Evolutionary conservation across 306 rosid genomes (phyloP).

Genomic region (Medicago lupulina): DNA sequence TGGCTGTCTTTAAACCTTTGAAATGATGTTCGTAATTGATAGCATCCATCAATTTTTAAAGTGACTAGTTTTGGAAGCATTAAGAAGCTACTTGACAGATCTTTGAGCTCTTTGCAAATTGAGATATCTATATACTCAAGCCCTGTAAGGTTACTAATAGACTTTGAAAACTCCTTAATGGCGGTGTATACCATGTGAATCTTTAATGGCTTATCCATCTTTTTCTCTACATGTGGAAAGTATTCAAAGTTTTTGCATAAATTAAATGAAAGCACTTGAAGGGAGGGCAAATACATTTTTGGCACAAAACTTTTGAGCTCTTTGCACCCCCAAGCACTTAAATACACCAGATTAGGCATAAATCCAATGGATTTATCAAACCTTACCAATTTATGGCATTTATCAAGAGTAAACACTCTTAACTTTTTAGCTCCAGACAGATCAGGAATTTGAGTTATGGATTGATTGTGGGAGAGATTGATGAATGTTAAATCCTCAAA

Average conservation of each 20-base stretch:
- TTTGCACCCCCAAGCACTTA: constrained; percentile 8
- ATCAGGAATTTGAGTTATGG: neutral
- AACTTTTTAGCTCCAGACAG: constrained; percentile 4
- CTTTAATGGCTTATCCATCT: neutral
- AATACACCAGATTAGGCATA: constrained; percentile 1
- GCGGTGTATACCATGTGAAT: neutral
- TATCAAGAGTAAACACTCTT: neutral
- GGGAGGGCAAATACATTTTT: constrained; percentile 21
- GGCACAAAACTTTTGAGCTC: constrained; percentile 23
- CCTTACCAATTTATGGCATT: neutral
- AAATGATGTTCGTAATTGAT: neutral
- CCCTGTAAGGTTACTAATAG: neutral
- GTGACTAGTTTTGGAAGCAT: neutral
- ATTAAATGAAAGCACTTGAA: constrained; percentile 13
- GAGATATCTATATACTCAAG: neutral
- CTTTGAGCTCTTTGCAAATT: neutral
- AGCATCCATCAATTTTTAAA: neutral
- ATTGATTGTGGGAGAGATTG: neutral
- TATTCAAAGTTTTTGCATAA: neutral
- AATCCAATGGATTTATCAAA: constrained; percentile 24
- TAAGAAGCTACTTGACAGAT: neutral
- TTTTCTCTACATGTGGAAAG: constrained; percentile 24
- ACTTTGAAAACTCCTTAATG: neutral
- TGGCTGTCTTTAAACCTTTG: neutral
- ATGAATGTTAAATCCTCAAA: neutral